Evolutionary conservation across 768 basidiomycete genomes (phyloP).

Genomic region (Lactarius hatsudake): DNA sequence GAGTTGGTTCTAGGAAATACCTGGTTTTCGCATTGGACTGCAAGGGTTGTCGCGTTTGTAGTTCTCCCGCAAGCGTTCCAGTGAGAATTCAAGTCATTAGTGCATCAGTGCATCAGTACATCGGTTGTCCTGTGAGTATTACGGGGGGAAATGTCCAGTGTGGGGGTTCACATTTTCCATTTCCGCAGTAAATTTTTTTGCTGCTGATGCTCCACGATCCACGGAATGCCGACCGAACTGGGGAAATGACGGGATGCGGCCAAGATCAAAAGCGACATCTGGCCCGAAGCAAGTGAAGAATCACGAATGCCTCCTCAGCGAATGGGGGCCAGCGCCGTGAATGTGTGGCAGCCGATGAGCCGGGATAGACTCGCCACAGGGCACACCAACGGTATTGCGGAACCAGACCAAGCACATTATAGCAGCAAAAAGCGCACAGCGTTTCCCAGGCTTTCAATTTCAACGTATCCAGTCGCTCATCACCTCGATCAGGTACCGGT

Average conservation of each 20-base stretch:
- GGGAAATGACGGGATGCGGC: slow-evolving; percentile 4
- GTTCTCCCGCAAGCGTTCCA: neutral
- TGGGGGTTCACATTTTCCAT: neutral
- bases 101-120: neutral
- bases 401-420: neutral
- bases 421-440: neutral
- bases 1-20: neutral
- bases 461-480: slow-evolving; percentile 4
- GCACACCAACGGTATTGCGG: neutral
- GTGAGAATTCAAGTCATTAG: neutral
- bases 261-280: slow-evolving; percentile 7
- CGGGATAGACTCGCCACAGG: neutral
- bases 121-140: neutral
- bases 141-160: neutral
- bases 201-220: slow-evolving; percentile 21
- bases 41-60: neutral
- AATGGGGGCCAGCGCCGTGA: slow-evolving; percentile 3
- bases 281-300: neutral
- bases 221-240: slow-evolving; percentile 8
- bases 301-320: neutral
- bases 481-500: slow-evolving; percentile 4
- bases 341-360: neutral
- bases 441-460: slow-evolving; percentile 11
- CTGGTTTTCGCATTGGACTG: neutral
- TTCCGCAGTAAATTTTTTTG: slow-evolving; percentile 9